Conservation (phyloP, 257 asterid genomes). For the Lantana camara region DNA sequence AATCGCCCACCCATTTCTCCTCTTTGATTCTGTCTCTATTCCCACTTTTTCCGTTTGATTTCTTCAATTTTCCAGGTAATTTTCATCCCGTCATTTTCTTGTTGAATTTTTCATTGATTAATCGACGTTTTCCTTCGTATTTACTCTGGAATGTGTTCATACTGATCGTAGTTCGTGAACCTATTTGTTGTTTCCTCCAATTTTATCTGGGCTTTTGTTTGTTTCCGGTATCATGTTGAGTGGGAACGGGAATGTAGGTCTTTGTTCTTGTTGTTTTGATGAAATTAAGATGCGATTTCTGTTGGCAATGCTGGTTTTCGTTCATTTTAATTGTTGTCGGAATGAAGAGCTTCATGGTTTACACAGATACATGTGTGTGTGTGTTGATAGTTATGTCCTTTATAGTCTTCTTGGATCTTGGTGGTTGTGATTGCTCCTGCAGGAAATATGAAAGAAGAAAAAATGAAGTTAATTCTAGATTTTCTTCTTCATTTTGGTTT, state of each 20-base stretch:
- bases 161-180: background rate
- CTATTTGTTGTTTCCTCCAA: background rate
- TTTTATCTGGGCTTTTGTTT: constrained; percentile 10
- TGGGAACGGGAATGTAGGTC: constrained; percentile 2
- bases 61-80: constrained; percentile 26
- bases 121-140: background rate
- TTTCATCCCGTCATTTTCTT: background rate
- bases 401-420: background rate
- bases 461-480: background rate
- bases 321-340: background rate
- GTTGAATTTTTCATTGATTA: background rate
- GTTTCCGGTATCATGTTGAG: background rate
- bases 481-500: background rate
- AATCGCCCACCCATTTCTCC: constrained; percentile 5
- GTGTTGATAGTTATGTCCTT: background rate
- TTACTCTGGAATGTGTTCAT: background rate
- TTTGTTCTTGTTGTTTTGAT: constrained; percentile 4
- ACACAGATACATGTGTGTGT: background rate
- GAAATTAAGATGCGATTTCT: background rate
- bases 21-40: background rate
- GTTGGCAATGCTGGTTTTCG: constrained; percentile 1
- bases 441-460: background rate
- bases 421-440: constrained; percentile 8
- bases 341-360: constrained; percentile 1
- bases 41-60: background rate